These are phyloP conservation scores for Xylariaceae sp. DNA, from an alignment of 2,329 filamentous ascomycete species.

Conservation along the genomic window DNA sequence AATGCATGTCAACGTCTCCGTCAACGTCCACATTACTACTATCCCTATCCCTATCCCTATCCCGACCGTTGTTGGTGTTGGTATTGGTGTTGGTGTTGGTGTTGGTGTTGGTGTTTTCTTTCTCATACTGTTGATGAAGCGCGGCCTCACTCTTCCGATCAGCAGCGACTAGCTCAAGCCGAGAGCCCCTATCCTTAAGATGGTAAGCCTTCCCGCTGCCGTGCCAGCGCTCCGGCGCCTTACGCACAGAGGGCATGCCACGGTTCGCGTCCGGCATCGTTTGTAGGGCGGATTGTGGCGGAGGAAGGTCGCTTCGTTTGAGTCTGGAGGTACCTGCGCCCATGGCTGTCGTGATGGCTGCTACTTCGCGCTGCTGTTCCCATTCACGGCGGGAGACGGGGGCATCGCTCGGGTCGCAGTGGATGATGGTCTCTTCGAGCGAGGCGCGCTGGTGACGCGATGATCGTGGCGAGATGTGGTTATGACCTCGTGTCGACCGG, in stretches of 20 bases:
- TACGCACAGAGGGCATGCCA: conserved; percentile 42
- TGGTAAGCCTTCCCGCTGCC: conserved; percentile 15
- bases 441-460: conserved; percentile 9
- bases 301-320: not conserved
- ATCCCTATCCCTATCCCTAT: too few relatives aligned
- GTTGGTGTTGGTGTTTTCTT: conserved; percentile 3
- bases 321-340: not conserved
- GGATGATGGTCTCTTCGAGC: conserved; percentile 13
- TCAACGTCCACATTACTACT: not conserved
- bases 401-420: conserved; percentile 9
- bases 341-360: not conserved
- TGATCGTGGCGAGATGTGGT: too few relatives aligned
- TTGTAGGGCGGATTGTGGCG: conserved; percentile 27
- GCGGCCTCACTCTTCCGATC: too few relatives aligned
- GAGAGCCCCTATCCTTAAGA: conserved; percentile 15
- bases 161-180: not conserved
- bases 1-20: conserved; percentile 3
- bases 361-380: not conserved
- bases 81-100: too few relatives aligned
- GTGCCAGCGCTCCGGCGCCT: conserved; percentile 40
- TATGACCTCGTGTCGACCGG: too few relatives aligned
- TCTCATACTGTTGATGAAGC: not conserved
- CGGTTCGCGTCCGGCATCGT: conserved; percentile 43
- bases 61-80: too few relatives aligned
- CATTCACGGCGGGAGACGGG: not conserved